These are phyloP conservation scores for Prunus mume DNA, from an alignment of 306 rosid species.

Conservation along the genomic window DNA sequence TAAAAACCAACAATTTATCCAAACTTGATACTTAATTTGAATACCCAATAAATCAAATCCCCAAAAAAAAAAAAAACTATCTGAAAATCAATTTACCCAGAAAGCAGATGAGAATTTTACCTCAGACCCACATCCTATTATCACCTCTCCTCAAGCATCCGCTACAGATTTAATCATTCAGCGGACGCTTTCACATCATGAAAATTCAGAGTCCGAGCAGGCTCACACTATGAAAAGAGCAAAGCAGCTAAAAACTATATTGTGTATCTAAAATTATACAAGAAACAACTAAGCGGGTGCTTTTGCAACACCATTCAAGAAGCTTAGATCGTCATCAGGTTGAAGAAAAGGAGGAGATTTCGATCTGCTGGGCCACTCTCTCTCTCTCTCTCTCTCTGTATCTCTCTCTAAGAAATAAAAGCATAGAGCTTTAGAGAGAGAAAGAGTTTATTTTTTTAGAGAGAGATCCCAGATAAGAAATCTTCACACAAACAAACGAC, in stretches of 20 bases:
- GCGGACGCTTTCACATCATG: slow-evolving; percentile 32
- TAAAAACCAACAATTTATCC: slow-evolving; percentile 25
- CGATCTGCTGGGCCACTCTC: slow-evolving; percentile 96
- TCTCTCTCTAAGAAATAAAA: slow-evolving; percentile 28
- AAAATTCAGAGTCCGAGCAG: slow-evolving; percentile 26
- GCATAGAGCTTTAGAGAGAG: slow-evolving; percentile 34
- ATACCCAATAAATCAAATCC: slow-evolving; percentile 39
- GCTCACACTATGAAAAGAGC: slow-evolving; percentile 36
- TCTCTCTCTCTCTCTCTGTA: slow-evolving; percentile 27
- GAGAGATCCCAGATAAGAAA: slow-evolving; percentile 99
- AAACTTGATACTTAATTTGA: slow-evolving; percentile 2
- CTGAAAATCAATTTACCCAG: slow-evolving; percentile 32
- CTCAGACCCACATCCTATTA: slow-evolving; percentile 76
- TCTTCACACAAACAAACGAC: slow-evolving; percentile 93
- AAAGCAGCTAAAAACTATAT: slow-evolving; percentile 32
- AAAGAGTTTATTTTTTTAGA: slow-evolving; percentile 39
- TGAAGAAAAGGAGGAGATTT: slow-evolving; percentile 50
- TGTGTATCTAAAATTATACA: slow-evolving; percentile 25
- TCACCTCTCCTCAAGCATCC: slow-evolving; percentile 46
- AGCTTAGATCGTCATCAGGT: slow-evolving; percentile 74
- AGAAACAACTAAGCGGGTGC: slow-evolving; percentile 51
- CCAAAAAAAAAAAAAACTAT: slow-evolving; percentile 8
- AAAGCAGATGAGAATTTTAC: slow-evolving; percentile 47
- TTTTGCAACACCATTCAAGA: slow-evolving; percentile 58
- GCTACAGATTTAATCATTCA: slow-evolving; percentile 50